Conservation (phyloP, 345 rosid genomes). For the Excoecaria cochinchinensis region DNA sequence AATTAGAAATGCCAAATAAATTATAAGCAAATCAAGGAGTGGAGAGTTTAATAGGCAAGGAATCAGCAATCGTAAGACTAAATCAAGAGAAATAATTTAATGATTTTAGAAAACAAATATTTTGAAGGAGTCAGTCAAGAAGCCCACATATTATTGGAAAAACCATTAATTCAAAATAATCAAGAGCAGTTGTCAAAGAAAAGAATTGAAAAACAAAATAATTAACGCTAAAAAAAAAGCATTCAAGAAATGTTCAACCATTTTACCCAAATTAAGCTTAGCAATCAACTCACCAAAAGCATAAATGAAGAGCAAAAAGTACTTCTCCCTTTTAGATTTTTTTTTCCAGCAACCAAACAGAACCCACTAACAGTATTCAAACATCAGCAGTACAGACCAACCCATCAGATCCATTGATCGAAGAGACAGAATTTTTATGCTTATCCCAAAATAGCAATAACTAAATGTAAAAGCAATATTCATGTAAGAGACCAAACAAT, state of each 20-base stretch:
- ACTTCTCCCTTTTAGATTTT: background rate
- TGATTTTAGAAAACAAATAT: background rate
- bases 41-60: background rate
- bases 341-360: background rate
- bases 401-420: conserved; percentile 9
- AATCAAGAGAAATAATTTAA: background rate
- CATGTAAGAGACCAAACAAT: no score
- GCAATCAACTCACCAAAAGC: conserved; percentile 11
- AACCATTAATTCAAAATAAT: background rate
- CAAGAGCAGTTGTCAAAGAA: background rate
- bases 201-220: background rate
- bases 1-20: no score
- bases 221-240: background rate
- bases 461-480: no score
- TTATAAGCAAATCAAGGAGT: no score
- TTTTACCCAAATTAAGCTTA: no score
- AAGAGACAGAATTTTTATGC: background rate
- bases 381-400: background rate
- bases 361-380: background rate
- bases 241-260: background rate
- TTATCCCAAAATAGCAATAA: conserved; percentile 1
- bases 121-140: background rate
- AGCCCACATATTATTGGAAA: background rate
- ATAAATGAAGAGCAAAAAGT: background rate
- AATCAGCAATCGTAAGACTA: background rate